Percentiles rank a stretch among this genome's conserved stretches.
Evolutionary conservation across 2,329 filamentous ascomycete species (phyloP).

Genomic region (Elsinoe ampelina): DNA sequence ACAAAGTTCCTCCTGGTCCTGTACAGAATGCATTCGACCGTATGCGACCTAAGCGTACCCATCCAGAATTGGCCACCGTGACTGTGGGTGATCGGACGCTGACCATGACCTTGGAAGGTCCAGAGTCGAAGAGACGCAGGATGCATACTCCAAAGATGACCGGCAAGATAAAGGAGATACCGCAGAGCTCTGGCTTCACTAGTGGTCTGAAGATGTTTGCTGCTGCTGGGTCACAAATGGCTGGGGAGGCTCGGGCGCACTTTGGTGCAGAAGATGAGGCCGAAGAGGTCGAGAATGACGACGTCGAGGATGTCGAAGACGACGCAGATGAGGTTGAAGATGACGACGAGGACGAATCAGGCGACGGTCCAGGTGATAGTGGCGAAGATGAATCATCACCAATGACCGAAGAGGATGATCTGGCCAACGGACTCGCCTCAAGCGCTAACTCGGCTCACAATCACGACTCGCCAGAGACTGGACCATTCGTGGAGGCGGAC

Average conservation of each 20-base stretch:
- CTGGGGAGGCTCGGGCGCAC: conserved; percentile 29
- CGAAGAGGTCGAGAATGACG: conserved; percentile 19
- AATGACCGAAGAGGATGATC: neutral
- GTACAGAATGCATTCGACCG: conserved; percentile 55
- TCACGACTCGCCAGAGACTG: neutral
- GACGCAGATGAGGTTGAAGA: conserved; percentile 48
- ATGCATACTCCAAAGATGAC: conserved; percentile 33
- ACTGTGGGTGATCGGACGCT: conserved; percentile 62
- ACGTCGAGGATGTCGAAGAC: conserved; percentile 25
- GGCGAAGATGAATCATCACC: conserved; percentile 49
- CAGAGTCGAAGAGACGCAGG: conserved; percentile 40
- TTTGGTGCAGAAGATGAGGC: conserved; percentile 20
- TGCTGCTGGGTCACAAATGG: conserved; percentile 43
- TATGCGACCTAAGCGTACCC: conserved; percentile 54
- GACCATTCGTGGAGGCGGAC: conserved; percentile 17
- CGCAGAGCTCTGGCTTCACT: conserved; percentile 27
- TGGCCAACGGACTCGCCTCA: neutral
- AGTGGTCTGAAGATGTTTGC: conserved; percentile 44
- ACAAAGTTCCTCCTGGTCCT: conserved; percentile 34
- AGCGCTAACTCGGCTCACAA: neutral
- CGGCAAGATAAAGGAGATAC: conserved; percentile 38
- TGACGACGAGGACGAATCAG: conserved; percentile 63
- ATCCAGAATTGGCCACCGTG: conserved; percentile 60
- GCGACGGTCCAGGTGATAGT: conserved; percentile 55
- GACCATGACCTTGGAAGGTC: conserved; percentile 52